Percentiles rank a stretch among this genome's conserved stretches.
These are phyloP conservation scores for Lagenidium giganteum DNA, from an alignment of 352 stramenopile genomes.

Conservation along the genomic window DNA sequence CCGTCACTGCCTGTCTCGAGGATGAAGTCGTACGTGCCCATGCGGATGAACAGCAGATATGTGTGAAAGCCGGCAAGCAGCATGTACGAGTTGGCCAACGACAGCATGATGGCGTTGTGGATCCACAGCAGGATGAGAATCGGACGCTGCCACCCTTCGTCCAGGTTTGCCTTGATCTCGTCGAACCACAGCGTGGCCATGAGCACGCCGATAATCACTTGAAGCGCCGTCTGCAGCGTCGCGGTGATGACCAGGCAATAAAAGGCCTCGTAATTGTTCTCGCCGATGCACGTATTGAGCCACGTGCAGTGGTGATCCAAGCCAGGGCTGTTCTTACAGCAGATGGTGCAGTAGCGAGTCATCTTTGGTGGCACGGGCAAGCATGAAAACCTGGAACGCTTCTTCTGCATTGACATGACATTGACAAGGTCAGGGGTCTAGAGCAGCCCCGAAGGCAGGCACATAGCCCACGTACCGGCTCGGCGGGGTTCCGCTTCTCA, in stretches of 20 bases:
- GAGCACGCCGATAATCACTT: slow-evolving; percentile 49
- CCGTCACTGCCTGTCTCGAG: slow-evolving; percentile 51
- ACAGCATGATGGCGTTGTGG: slow-evolving; percentile 44
- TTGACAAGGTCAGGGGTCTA: too few species aligned
- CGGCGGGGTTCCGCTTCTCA: slow-evolving; percentile 39
- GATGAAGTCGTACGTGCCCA: slow-evolving; percentile 74
- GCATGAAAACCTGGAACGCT: slow-evolving; percentile 24
- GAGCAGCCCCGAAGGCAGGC: too few species aligned
- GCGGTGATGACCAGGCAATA: slow-evolving; percentile 52
- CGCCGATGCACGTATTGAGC: slow-evolving; percentile 73
- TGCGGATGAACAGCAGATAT: slow-evolving; percentile 48
- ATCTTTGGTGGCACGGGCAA: slow-evolving; percentile 40
- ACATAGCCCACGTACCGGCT: slow-evolving; percentile 31
- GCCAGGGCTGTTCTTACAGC: slow-evolving; percentile 60
- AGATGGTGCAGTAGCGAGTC: slow-evolving; percentile 61
- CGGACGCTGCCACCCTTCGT: slow-evolving; percentile 21
- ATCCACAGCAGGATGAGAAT: slow-evolving; percentile 48
- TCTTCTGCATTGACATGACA: neutral
- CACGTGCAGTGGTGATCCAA: slow-evolving; percentile 76
- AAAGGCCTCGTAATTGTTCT: slow-evolving; percentile 69
- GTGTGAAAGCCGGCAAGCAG: slow-evolving; percentile 61
- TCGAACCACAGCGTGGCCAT: slow-evolving; percentile 53
- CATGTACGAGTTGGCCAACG: slow-evolving; percentile 49
- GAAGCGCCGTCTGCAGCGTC: slow-evolving; percentile 35
- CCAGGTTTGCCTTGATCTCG: slow-evolving; percentile 26